Evolutionary conservation across 83 land plant species (phyloP), one percentile per base, ranked within the genome.

Genomic region (Picea abies): DNA sequence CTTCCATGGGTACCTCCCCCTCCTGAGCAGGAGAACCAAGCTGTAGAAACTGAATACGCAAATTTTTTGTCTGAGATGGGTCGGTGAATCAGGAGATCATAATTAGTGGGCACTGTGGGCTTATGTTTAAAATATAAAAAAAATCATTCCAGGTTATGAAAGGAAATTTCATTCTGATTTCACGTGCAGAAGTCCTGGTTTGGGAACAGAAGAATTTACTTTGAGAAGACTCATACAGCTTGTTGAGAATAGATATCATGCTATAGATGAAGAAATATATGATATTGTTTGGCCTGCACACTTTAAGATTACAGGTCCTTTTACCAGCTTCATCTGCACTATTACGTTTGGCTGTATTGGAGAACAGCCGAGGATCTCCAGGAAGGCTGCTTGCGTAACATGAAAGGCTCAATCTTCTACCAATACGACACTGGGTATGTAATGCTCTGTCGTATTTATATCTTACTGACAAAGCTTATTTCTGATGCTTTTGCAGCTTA

Each of bases 11-110:
- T 76, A 26, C 61, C 89, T 39, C 78, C 85, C 41, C 79, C 95
- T 60, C 85, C 88, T 16, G 94, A 87, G 64, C 86, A 92, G 79
- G n/a, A 85, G 76, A 87, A 83, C 56, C 80, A 90, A 76, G 91
- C 85, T 79, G 87, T 90, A 78, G 96, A 95, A 73, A 79, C 91
- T 23, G 98, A 96, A 76, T 96, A 96, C 79, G 97, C 92, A 83
- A 87, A 94, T 80, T 94, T 96, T 85, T 92, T 96, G 97, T 88
- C 97, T 56, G 98, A 96, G 86, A 90, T 96, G 95, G 47, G 47
- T 37, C 41, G 75, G 49, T 70, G 75, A 70, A 70, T 4, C 75
- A 37, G 75, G 47, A 70, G 17, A 37, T 35, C 2, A 37, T 70
- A 37, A 37, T 39, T 69, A 37, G 47, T 37, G 37, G 41, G 5